phyloP scores from a whole-genome alignment of 192 early-diverging fungal species.

The Dissophora globulifera region DNA sequence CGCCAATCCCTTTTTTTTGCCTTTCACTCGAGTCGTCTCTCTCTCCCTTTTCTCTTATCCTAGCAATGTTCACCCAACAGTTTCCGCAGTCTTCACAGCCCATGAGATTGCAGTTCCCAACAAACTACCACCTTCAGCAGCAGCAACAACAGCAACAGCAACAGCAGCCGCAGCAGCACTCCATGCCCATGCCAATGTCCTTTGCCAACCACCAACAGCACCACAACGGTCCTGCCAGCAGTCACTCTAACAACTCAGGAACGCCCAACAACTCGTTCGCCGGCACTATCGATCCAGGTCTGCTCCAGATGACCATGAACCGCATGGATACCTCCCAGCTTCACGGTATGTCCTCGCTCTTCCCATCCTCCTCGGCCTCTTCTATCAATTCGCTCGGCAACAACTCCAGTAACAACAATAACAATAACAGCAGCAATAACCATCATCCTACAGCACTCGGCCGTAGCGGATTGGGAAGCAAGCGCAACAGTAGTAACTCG shows the following conservation, averaged over 20 bases:
- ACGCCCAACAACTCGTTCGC: slow-evolving; percentile 41
- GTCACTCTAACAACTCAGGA: slow-evolving; percentile 14
- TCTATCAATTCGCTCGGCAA: slow-evolving; percentile 28
- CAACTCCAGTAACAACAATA: neutral
- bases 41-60: neutral
- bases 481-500: slow-evolving; percentile 38
- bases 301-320: slow-evolving; percentile 48
- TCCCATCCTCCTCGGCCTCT: slow-evolving; percentile 41
- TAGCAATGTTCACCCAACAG: slow-evolving; percentile 40
- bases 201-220: slow-evolving; percentile 31
- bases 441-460: slow-evolving; percentile 25
- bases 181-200: slow-evolving; percentile 41
- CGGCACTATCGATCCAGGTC: slow-evolving; percentile 51
- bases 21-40: neutral
- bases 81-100: slow-evolving; percentile 36
- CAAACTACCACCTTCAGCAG: slow-evolving; percentile 50
- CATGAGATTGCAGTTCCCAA: slow-evolving; percentile 50
- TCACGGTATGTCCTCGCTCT: slow-evolving; percentile 38
- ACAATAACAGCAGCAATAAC: neutral
- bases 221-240: slow-evolving; percentile 6
- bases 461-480: slow-evolving; percentile 25
- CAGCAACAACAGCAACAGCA: slow-evolving; percentile 45
- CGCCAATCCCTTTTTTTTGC: neutral
- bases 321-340: slow-evolving; percentile 49
- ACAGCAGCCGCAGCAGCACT: slow-evolving; percentile 19